phyloP scores from a whole-genome alignment of 768 basidiomycete genomes.

The Russula lepida region DNA sequence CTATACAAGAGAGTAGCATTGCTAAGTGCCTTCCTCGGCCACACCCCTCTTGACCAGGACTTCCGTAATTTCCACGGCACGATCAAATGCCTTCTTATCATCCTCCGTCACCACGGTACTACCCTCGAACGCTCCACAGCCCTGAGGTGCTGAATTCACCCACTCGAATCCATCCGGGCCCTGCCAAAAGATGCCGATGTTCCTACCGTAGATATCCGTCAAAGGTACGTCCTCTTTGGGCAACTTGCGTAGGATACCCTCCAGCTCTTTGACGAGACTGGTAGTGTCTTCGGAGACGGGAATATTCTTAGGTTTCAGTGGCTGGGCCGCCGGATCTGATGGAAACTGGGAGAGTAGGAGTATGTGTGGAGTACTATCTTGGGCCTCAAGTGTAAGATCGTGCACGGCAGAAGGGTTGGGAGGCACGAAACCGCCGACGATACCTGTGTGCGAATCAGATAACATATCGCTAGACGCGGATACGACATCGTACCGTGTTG shows the following conservation, averaged over 20 bases:
- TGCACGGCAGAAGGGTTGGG: conserved; percentile 52
- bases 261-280: conserved; percentile 48
- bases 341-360: conserved; percentile 42
- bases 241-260: conserved; percentile 48
- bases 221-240: conserved; percentile 51
- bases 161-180: conserved; percentile 49
- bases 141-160: conserved; percentile 53
- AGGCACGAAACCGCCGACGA: conserved; percentile 66
- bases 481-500: conserved; percentile 43
- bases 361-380: conserved; percentile 32
- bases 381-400: conserved; percentile 38
- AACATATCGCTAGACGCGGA: background rate
- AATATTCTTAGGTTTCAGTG: conserved; percentile 38
- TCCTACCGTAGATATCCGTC: conserved; percentile 60
- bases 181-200: conserved; percentile 56
- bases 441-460: conserved; percentile 39
- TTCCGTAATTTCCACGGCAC: conserved; percentile 62
- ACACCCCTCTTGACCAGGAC: conserved; percentile 32
- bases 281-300: conserved; percentile 28
- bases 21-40: conserved; percentile 4
- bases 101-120: conserved; percentile 42
- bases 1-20: background rate
- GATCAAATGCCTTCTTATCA: conserved; percentile 57
- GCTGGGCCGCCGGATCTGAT: conserved; percentile 37
- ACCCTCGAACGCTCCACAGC: conserved; percentile 48